Conservation (phyloP, 495 filamentous ascomycete genomes). For the Hypoxylon subgilvum region DNA sequence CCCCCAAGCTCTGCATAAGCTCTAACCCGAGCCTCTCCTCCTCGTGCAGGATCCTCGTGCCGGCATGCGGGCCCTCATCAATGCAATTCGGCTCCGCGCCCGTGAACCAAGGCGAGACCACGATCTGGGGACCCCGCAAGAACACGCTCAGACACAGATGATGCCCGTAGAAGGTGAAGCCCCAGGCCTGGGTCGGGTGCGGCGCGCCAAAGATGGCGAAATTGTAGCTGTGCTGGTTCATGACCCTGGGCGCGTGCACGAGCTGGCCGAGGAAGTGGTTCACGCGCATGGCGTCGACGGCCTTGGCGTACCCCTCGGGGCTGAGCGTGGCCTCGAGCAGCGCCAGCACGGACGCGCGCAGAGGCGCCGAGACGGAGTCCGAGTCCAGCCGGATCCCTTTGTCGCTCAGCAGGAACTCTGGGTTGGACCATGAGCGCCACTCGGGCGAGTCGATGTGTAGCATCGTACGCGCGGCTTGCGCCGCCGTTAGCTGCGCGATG, state of each 20-base stretch:
- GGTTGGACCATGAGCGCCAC: constrained; percentile 79
- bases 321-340: constrained; percentile 66
- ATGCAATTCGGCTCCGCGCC: constrained; percentile 79
- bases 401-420: constrained; percentile 67
- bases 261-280: constrained; percentile 80
- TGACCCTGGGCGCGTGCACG: constrained; percentile 62
- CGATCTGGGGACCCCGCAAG: constrained; percentile 63
- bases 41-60: constrained; percentile 67
- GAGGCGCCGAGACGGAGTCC: constrained; percentile 41
- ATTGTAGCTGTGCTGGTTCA: constrained; percentile 79
- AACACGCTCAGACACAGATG: constrained; percentile 75
- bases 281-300: constrained; percentile 71
- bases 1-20: constrained; percentile 69
- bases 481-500: constrained; percentile 50
- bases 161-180: constrained; percentile 77
- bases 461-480: constrained; percentile 53
- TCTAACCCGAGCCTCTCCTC: constrained; percentile 67
- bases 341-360: constrained; percentile 57
- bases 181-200: constrained; percentile 64
- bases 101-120: constrained; percentile 73
- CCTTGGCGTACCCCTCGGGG: constrained; percentile 72
- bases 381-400: constrained; percentile 73
- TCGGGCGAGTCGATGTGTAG: constrained; percentile 73
- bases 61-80: constrained; percentile 64
- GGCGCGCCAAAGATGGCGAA: constrained; percentile 69